phyloP scores from a whole-genome alignment of 495 filamentous ascomycete species.

The Niebla homalea region DNA sequence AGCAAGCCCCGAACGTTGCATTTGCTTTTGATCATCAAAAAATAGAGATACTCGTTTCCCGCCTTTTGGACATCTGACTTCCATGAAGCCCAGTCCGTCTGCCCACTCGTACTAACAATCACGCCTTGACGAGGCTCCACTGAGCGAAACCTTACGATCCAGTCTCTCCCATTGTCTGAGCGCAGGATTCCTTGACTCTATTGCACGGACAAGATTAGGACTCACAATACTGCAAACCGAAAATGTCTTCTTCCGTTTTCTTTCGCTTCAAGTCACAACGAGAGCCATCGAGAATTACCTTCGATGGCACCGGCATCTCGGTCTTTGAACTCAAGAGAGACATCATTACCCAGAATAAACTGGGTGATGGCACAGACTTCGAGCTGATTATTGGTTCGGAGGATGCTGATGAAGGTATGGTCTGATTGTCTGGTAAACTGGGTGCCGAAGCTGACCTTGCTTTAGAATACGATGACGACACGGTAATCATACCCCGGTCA shows the following conservation, averaged over 20 bases:
- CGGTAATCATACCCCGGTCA: conserved; percentile 83
- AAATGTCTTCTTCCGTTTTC: conserved; percentile 94
- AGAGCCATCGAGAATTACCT: conserved; percentile 84
- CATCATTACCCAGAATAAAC: conserved; percentile 83
- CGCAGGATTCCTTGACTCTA: not conserved
- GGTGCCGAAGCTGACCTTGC: conserved; percentile 1
- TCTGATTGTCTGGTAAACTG: not conserved
- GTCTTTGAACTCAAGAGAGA: conserved; percentile 98
- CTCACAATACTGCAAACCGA: conserved; percentile 18
- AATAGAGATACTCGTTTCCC: no score
- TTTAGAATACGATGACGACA: conserved; percentile 92
- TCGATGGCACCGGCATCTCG: conserved; percentile 96
- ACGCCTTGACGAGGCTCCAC: no score
- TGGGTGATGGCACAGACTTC: conserved; percentile 96
- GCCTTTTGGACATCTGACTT: no score
- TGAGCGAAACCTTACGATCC: no score
- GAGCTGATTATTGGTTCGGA: conserved; percentile 87
- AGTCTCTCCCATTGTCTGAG: no score
- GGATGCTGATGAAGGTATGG: conserved; percentile 81
- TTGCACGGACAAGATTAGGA: not conserved
- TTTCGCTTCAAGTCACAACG: conserved; percentile 99
- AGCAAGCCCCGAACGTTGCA: no score
- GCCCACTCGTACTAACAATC: no score
- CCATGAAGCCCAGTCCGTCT: no score
- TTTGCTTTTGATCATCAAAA: not conserved